phyloP scores from a whole-genome alignment of 495 filamentous ascomycete genomes.

The Rostrohypoxylon terebratum region DNA sequence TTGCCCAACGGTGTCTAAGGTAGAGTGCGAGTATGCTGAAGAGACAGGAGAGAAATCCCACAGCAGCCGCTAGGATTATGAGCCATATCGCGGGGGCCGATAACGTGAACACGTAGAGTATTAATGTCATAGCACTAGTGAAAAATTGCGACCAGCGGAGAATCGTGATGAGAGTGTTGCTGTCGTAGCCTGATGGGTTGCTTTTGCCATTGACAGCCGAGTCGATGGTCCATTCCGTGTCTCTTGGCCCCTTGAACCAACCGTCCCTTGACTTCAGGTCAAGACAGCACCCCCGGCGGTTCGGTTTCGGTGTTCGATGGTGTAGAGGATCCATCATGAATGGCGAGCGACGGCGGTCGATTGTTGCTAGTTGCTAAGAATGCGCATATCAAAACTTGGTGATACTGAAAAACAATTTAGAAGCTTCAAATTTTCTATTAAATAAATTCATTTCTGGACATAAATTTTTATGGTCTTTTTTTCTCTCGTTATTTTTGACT shows the following conservation, averaged over 20 bases:
- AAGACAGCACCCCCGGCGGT: neutral
- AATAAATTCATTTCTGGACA: neutral
- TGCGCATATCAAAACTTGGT: neutral
- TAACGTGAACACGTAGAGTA: constrained; percentile 31
- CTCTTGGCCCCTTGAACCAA: constrained; percentile 37
- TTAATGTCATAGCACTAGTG: constrained; percentile 7
- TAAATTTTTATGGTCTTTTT: neutral
- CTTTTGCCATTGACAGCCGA: constrained; percentile 18
- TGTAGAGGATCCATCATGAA: neutral
- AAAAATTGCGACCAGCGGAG: constrained; percentile 37
- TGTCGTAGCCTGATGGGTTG: constrained; percentile 41
- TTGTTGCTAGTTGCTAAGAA: neutral
- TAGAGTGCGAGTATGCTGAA: constrained; percentile 34
- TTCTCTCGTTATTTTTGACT: neutral
- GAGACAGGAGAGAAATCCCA: neutral
- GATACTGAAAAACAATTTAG: neutral
- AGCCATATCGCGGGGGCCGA: constrained; percentile 29
- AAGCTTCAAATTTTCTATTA: neutral
- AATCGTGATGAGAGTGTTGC: constrained; percentile 42
- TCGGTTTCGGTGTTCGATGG: neutral
- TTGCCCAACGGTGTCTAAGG: constrained; percentile 36
- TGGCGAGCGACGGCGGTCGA: neutral
- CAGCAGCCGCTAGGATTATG: neutral
- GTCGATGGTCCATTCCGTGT: constrained; percentile 38
- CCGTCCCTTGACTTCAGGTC: constrained; percentile 10